A percentile compares a stretch with the other conserved stretches of the same genome.
Evolutionary conservation across 768 basidiomycete species (phyloP).

Genomic region (Lactarius quietus): DNA sequence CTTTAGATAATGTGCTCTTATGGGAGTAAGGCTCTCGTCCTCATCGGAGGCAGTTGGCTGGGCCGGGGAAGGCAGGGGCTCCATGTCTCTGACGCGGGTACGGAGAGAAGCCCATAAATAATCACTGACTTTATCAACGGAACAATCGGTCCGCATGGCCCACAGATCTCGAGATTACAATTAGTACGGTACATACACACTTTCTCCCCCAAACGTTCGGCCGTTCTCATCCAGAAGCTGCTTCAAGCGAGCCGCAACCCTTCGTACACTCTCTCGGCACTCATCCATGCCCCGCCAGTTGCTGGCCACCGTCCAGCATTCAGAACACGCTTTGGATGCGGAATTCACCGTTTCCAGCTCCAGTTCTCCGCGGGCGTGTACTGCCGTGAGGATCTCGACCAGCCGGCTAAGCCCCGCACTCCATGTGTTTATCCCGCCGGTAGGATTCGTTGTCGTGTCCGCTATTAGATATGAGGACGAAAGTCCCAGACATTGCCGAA

Average conservation of each 20-base stretch:
- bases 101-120: neutral
- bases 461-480: constrained; percentile 78
- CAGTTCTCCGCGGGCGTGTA: constrained; percentile 62
- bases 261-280: constrained; percentile 57
- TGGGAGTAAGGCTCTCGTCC: constrained; percentile 58
- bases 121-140: neutral
- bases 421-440: constrained; percentile 59
- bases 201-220: constrained; percentile 37
- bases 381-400: constrained; percentile 68
- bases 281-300: constrained; percentile 67
- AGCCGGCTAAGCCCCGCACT: constrained; percentile 61
- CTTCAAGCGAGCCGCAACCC: constrained; percentile 59
- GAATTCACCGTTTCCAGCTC: constrained; percentile 74
- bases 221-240: constrained; percentile 53
- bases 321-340: constrained; percentile 67
- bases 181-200: constrained; percentile 37
- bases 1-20: constrained; percentile 97
- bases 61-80: neutral
- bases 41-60: neutral
- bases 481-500: constrained; percentile 63
- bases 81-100: neutral
- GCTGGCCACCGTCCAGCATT: constrained; percentile 73
- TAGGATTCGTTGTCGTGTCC: constrained; percentile 62
- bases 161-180: neutral
- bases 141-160: constrained; percentile 8